Evolutionary conservation across 768 basidiomycete species (phyloP), one percentile per base, ranked within the genome.

Genomic region (Pleurotus tuber-regium): DNA sequence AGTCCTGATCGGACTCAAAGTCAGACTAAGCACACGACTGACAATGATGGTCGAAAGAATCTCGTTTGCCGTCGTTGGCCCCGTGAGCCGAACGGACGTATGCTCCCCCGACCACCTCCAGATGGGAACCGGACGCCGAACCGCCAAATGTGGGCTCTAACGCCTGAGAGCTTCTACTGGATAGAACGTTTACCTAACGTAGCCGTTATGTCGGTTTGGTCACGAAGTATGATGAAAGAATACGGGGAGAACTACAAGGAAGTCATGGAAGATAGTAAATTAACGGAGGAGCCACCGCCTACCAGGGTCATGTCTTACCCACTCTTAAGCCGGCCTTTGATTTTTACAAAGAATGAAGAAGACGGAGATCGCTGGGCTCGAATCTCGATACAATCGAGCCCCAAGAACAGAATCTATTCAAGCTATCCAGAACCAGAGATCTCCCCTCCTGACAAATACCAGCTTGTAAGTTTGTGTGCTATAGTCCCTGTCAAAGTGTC

Each of bases 141-240:
- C 48, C 54, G 51, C 10, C 53, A 64, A 38, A 60, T 65, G 50
- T 67, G 66, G 66, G 66, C 60, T 29, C 61, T 63, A 33, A 40
- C 44, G 4, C 48, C 60, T 29, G 50, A 56, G 16, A 62, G 62
- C 43, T 61, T 67, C 55, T 65, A 51, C 51, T 61, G 61, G 57
- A 60, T 67, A 38, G 35, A 54, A 18, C 63, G 65, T 53, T 44
- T 54, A 36, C 64, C 66, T 2, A 59, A 65, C 44, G 54, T 60
- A n/a, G 33, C 12, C 11, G 11, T 6, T n/a, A 38, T 67, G 18
- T 63, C 66, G 30, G 56, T 62, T 43, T 71, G 64, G 62, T 66
- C 68, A 19, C 62, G 66, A 33, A 69, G 66, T 54, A 70, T 70
- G 67, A 59, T 71, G 46, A 51, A 62, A 36, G 63, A 61, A 48